phyloP scores from a whole-genome alignment of 2,329 filamentous ascomycete genomes.

The Nigrospora sphaerica region DNA sequence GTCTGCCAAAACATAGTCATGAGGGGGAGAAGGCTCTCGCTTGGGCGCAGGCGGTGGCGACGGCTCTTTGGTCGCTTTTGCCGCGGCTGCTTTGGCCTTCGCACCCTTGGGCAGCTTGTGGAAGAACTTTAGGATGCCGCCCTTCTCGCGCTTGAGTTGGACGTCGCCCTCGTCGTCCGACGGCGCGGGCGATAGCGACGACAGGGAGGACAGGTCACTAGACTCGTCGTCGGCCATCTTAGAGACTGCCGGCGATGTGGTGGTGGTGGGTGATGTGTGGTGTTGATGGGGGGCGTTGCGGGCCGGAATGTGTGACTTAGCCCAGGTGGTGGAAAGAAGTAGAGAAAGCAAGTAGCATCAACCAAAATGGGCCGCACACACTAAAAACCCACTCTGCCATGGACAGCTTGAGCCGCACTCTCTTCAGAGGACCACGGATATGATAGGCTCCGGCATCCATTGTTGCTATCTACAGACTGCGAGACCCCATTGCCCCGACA shows the following conservation, averaged over 20 bases:
- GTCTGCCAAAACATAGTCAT: slow-evolving; percentile 84
- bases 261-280: slow-evolving; percentile 4
- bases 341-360: no score
- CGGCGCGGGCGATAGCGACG: slow-evolving; percentile 42
- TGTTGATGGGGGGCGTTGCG: slow-evolving; percentile 1
- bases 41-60: slow-evolving; percentile 62
- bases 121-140: slow-evolving; percentile 64
- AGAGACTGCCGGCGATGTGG: slow-evolving; percentile 14
- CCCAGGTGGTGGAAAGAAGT: not conserved
- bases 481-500: no score
- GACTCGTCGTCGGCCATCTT: slow-evolving; percentile 54
- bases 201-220: slow-evolving; percentile 53
- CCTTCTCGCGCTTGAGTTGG: slow-evolving; percentile 42
- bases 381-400: not conserved
- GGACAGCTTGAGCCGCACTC: slow-evolving; percentile 1
- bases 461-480: no score
- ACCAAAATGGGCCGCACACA: no score
- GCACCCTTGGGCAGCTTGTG: slow-evolving; percentile 44
- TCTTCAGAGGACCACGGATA: not conserved
- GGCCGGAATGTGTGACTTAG: not conserved
- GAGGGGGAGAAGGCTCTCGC: slow-evolving; percentile 78
- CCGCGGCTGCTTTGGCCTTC: slow-evolving; percentile 13
- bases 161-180: slow-evolving; percentile 48
- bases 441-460: slow-evolving; percentile 1
- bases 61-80: slow-evolving; percentile 43